These are phyloP conservation scores for Pichia californica DNA, from an alignment of 805 yeast species.

Conservation along the genomic window DNA sequence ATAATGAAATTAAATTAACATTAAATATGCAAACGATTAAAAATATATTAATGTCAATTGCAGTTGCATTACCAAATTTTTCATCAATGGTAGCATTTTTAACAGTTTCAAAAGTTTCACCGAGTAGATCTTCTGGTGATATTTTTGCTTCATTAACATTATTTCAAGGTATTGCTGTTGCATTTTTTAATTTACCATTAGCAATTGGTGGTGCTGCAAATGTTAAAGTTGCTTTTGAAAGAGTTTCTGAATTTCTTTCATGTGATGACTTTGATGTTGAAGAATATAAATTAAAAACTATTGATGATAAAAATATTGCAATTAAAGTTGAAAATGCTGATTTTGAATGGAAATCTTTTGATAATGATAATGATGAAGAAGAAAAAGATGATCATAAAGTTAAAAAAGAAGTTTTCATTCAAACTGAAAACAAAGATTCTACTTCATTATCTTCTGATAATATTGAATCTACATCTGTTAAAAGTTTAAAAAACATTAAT, in stretches of 20 bases:
- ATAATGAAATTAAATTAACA: conserved; percentile 53
- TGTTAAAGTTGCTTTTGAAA: conserved; percentile 51
- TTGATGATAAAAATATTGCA: conserved; percentile 31
- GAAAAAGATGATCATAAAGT: not conserved
- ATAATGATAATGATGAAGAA: conserved; percentile 21
- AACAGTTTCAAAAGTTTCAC: conserved; percentile 32
- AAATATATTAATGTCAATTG: conserved; percentile 49
- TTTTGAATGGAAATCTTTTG: conserved; percentile 61
- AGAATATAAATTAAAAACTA: conserved; percentile 18
- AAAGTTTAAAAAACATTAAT: conserved; percentile 48
- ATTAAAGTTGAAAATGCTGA: conserved; percentile 47
- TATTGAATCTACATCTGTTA: too few species aligned
- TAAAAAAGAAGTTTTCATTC: too few species aligned
- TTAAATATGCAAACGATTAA: conserved; percentile 58
- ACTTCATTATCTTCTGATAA: too few species aligned
- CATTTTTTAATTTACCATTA: too few species aligned
- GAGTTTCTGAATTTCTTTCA: conserved; percentile 50
- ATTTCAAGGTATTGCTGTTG: conserved; percentile 52
- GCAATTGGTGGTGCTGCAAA: conserved; percentile 68
- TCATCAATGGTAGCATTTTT: conserved; percentile 59
- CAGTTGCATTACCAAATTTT: conserved; percentile 54
- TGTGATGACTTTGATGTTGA: conserved; percentile 33
- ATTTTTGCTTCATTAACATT: conserved; percentile 66
- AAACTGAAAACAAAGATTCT: too few species aligned
- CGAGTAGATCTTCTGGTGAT: conserved; percentile 44